Evolutionary conservation across 257 asterid genomes (phyloP).

Genomic region (Euphrasia confusa): DNA sequence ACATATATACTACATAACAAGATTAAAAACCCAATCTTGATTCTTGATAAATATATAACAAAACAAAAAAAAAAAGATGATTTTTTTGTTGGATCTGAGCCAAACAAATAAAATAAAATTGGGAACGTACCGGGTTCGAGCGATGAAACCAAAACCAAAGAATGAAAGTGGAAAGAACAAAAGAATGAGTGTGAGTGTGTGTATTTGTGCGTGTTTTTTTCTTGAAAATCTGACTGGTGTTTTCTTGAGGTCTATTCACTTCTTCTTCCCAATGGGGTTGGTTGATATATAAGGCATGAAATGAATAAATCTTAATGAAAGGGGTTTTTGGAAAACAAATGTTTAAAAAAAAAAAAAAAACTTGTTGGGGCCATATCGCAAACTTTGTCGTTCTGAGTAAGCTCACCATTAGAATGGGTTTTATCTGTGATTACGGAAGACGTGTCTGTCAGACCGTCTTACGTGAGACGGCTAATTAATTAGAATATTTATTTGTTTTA

Average conservation of each 20-base stretch:
- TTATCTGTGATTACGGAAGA: too few relatives aligned
- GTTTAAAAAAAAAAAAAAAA: not conserved
- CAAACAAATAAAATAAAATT: constrained; percentile 7
- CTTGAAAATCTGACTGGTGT: constrained; percentile 14
- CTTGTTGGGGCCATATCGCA: constrained; percentile 28
- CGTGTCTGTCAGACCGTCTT: too few relatives aligned
- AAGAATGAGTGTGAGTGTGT: constrained; percentile 30
- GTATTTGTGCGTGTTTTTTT: constrained; percentile 22
- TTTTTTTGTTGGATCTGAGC: constrained; percentile 25
- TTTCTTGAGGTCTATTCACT: not conserved
- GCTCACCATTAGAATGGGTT: too few relatives aligned
- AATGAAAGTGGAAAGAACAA: constrained; percentile 31
- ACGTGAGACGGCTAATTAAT: too few relatives aligned
- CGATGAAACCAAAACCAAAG: constrained; percentile 18
- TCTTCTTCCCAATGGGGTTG: not conserved
- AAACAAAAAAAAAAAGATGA: not conserved
- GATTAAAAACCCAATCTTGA: not conserved
- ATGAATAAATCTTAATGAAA: constrained; percentile 19
- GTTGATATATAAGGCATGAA: too few relatives aligned
- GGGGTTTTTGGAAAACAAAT: not conserved
- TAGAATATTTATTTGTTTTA: not conserved
- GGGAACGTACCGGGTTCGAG: constrained; percentile 40
- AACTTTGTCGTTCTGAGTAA: constrained; percentile 33
- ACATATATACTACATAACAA: not conserved
- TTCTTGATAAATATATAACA: not conserved